phyloP scores from a whole-genome alignment of 176 grass and related monocot genomes.

The Phyllostachys edulis region DNA sequence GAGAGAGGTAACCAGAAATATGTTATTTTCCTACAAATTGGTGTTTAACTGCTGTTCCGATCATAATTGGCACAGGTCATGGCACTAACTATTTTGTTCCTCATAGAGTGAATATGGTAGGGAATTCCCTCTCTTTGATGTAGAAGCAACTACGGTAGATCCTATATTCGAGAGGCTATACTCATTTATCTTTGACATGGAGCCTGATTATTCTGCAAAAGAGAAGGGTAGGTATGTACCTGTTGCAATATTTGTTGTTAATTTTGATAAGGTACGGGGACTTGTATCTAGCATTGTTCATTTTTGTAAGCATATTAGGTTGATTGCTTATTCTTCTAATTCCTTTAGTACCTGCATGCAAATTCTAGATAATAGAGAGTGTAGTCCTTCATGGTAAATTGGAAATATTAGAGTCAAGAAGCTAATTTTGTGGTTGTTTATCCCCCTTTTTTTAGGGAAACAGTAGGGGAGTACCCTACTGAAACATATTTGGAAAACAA shows the following conservation, averaged over 20 bases:
- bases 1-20: too few relatives aligned
- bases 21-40: too few relatives aligned
- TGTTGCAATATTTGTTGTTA: constrained; percentile 68
- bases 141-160: too few relatives aligned
- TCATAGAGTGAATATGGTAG: too few relatives aligned
- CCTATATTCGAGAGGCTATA: too few relatives aligned
- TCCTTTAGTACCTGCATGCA: constrained; percentile 7
- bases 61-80: too few relatives aligned
- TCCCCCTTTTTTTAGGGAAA: constrained; percentile 4
- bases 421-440: not conserved
- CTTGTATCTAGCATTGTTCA: constrained; percentile 5
- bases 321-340: constrained; percentile 23
- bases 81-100: too few relatives aligned
- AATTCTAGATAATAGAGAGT: constrained; percentile 21
- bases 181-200: too few relatives aligned
- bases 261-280: constrained; percentile 89
- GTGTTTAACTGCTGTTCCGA: too few relatives aligned
- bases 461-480: not conserved
- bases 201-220: too few relatives aligned
- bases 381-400: not conserved
- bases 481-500: not conserved
- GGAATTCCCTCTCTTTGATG: too few relatives aligned
- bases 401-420: not conserved
- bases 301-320: constrained; percentile 25
- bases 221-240: too few relatives aligned